Evolutionary conservation across 768 basidiomycete species (phyloP), one percentile per base, ranked within the genome.

Genomic region (Russula sp.): DNA sequence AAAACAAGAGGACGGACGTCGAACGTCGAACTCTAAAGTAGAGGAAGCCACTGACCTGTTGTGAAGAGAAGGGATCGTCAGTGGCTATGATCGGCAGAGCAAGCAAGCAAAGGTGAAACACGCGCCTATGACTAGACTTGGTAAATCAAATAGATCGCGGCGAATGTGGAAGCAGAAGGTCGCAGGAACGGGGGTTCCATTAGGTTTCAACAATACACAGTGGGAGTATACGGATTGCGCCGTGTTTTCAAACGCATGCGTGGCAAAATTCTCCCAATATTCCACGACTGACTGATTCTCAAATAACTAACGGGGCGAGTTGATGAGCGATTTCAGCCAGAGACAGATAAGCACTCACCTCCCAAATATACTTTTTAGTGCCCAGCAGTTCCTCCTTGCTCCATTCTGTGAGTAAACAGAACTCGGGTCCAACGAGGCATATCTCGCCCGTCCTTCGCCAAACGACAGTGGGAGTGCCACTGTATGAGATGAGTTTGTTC

Each of bases 401-500:
- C 91, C 93, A 95, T 68, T 89, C 92, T 9, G 93, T 94, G 65
- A 99, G 78, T 82, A 92, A 88, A 73, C 89, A 91, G 72, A 99
- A 98, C 75, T 99, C 97, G 6, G 93, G 90, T 0, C 94, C 95
- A 52, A 94, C 97, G 51, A 97, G 86, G 71, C 94, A 95, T 31
- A 99, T 94, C 76, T 99, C 97, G 69, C 97, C 97, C 20, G 97
- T 99, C 55, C 97, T 82, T 50, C 97, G 87, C 96, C 96, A 99
- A 11, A 96, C 91, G 47, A 95, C 94, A 1, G 96, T 98, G 2
- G 96, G 96, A 34, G 96, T 98, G 11, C 96, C 96, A 69, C 90
- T 95, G 74, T 91, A 97, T 56, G 93, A 94, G 63, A 98, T 97
- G 65, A 98, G 82, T 76, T 97, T 98, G 75, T 97, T 93, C 61